phyloP scores from a whole-genome alignment of 345 rosid genomes.

The Microcos paniculata region DNA sequence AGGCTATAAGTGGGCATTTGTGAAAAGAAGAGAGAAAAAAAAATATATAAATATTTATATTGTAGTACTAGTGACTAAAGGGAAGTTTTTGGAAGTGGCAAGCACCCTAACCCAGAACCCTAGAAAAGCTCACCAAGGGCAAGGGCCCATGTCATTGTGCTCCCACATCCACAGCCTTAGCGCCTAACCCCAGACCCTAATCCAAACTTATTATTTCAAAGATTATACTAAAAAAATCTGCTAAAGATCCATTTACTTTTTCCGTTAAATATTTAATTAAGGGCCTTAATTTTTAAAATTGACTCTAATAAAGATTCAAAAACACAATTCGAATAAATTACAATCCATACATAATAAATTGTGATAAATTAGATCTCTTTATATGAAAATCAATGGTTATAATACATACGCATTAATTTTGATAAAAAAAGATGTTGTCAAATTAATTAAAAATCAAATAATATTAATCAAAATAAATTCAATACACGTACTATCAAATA shows the following conservation, averaged over 20 bases:
- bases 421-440: too few species aligned
- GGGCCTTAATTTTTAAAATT: too few species aligned
- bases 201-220: neutral
- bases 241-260: neutral
- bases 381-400: too few species aligned
- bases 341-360: too few species aligned
- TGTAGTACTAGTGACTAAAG: neutral
- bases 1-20: constrained; percentile 26
- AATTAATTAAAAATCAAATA: too few species aligned
- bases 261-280: too few species aligned
- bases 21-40: constrained; percentile 45
- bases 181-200: neutral
- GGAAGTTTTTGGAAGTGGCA: constrained; percentile 31
- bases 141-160: constrained; percentile 39
- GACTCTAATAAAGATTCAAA: too few species aligned
- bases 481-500: too few species aligned
- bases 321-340: too few species aligned
- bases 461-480: too few species aligned
- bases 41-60: constrained; percentile 6
- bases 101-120: constrained; percentile 40
- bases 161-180: constrained; percentile 5
- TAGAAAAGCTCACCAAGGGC: constrained; percentile 22
- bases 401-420: too few species aligned
- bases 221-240: neutral
- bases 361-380: too few species aligned